Evolutionary conservation across 2,329 filamentous ascomycete genomes (phyloP).

Genomic region (Huntiella decipiens): DNA sequence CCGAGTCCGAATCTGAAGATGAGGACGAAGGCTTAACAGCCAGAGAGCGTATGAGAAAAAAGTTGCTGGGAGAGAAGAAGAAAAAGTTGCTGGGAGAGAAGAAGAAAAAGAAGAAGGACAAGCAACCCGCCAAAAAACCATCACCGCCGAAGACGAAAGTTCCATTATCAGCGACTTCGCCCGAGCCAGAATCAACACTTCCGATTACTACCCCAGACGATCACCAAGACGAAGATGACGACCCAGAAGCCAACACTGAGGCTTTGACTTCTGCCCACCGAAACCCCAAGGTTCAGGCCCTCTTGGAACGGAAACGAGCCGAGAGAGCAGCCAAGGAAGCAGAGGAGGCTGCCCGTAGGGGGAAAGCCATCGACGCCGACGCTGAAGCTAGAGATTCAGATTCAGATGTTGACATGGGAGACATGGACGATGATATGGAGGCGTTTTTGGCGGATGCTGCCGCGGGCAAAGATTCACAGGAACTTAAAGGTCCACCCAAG

Average conservation of each 20-base stretch:
- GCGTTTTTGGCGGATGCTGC: constrained; percentile 4
- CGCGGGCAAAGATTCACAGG: constrained; percentile 35
- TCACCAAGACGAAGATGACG: constrained; percentile 19
- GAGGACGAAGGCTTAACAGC: constrained; percentile 12
- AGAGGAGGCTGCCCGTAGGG: constrained; percentile 23
- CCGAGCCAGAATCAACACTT: constrained; percentile 15
- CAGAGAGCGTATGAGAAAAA: constrained; percentile 5
- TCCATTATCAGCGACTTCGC: constrained; percentile 12
- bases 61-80: constrained; percentile 15
- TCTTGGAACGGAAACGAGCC: constrained; percentile 54
- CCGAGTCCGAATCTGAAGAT: constrained; percentile 18
- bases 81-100: constrained; percentile 15
- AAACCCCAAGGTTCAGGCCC: constrained; percentile 46
- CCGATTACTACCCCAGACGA: constrained; percentile 7
- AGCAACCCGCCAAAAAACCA: constrained; percentile 17
- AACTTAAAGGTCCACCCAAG: constrained; percentile 42
- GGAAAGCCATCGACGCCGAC: constrained; percentile 22
- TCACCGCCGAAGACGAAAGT: constrained; percentile 21
- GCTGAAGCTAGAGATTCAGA: constrained; percentile 22
- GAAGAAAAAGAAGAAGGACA: constrained; percentile 17
- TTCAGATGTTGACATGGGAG: constrained; percentile 18
- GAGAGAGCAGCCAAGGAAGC: constrained; percentile 51
- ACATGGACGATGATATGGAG: constrained; percentile 31
- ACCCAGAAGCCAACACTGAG: constrained; percentile 21
- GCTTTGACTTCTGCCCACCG: constrained; percentile 25